Evolutionary conservation across 202 grass and related monocot species (phyloP), one percentile per base, ranked within the genome.

Genomic region (Carex arenaria): DNA sequence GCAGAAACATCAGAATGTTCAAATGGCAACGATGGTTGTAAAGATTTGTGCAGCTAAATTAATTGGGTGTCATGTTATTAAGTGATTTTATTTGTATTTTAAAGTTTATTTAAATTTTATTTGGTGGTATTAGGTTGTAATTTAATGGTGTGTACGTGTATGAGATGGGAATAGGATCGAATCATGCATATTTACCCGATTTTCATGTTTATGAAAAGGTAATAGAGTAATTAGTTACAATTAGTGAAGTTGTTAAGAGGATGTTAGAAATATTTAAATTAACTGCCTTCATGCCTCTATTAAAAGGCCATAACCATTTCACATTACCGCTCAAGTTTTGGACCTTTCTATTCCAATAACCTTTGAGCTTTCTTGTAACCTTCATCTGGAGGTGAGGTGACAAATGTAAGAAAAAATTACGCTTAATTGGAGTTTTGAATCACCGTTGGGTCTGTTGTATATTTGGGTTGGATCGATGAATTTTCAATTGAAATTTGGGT

Each of bases 1-100:
- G 54, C 0, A 20, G 80, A 82, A 51, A 82, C 53, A 34, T 52
- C 42, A n/a, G 42, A 82, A 67, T 15, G 80, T 82, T 68, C 63
- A 53, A 43, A 69, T 38, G 45, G 63, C 7, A 57, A 17, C 10
- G 73, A 77, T 10, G 52, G 57, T 36, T 18, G 15, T 77, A 77
- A 57, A 77, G 51, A 77, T 77, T 59, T 77, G 52, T 34, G 73
- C 31, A 59, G 71, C 71, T 53, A 64, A 7, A 57, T 59, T 59
- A 32, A 57, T 57, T 56, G 28, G 15, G 14, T 56, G 26, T 77
- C 5, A 57, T 56, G 51, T 76, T 15, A 32, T 76, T 57, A 53
- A 72, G 19, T 57, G 51, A 56, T 34, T 34, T 56, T 14, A 56
- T 55, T 55, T 71, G 10, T 11, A 75, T 55, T 75, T 72, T 18